These are phyloP conservation scores for Phylloporus arenicola DNA, from an alignment of 768 basidiomycete genomes.

Conservation along the genomic window DNA sequence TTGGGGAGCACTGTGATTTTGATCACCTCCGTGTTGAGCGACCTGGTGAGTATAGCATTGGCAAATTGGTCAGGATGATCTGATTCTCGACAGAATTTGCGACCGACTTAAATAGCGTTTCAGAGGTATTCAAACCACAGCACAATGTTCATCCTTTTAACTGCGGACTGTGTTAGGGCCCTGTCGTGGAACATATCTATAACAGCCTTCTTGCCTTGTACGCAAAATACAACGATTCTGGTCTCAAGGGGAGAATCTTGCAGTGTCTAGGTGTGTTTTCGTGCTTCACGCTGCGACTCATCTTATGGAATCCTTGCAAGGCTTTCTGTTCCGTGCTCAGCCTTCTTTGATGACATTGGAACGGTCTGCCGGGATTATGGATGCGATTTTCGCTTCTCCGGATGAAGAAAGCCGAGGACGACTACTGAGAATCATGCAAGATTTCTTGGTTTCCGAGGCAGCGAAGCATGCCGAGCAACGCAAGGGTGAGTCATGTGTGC, in stretches of 20 bases:
- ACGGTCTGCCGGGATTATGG: slow-evolving; percentile 79
- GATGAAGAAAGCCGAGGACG: slow-evolving; percentile 70
- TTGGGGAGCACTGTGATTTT: slow-evolving; percentile 87
- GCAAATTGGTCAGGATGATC: neutral
- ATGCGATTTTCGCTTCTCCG: slow-evolving; percentile 71
- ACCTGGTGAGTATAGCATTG: slow-evolving; percentile 40
- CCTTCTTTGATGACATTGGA: slow-evolving; percentile 87
- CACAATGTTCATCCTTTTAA: neutral
- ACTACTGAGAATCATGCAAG: slow-evolving; percentile 83
- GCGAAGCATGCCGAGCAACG: slow-evolving; percentile 68
- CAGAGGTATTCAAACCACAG: slow-evolving; percentile 36
- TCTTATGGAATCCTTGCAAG: slow-evolving; percentile 33
- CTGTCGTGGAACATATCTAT: slow-evolving; percentile 84
- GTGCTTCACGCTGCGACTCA: neutral
- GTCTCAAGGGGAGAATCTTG: slow-evolving; percentile 65
- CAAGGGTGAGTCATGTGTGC: slow-evolving; percentile 43
- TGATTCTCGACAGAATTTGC: slow-evolving; percentile 42
- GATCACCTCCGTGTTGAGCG: slow-evolving; percentile 65
- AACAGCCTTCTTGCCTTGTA: slow-evolving; percentile 65
- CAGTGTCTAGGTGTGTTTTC: slow-evolving; percentile 72
- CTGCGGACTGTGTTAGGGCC: slow-evolving; percentile 36
- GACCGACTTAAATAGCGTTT: slow-evolving; percentile 52
- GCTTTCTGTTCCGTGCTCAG: slow-evolving; percentile 88
- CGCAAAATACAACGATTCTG: slow-evolving; percentile 52
- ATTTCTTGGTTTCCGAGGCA: slow-evolving; percentile 82